Evolutionary conservation across 1,284 basidiomycete species (phyloP), one percentile per base, ranked within the genome.

Genomic region (Moniliophthora roreri): DNA sequence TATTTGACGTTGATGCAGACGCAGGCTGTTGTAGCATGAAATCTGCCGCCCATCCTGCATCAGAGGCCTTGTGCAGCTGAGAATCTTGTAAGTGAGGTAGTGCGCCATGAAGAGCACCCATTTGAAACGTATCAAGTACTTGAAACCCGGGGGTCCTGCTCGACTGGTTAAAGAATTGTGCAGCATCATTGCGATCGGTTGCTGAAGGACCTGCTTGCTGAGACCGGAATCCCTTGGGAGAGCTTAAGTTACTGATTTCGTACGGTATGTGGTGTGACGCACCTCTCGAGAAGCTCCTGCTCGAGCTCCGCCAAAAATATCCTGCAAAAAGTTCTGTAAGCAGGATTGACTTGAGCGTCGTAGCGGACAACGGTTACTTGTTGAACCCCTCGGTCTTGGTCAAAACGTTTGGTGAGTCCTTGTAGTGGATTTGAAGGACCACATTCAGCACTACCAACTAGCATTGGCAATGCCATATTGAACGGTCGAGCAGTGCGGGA

Each of bases 351-450:
- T 10, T 15, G 16, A 18, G 6, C 34, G 38, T 38, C 18, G 21
- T 18, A 20, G 48, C 16, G 34, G 41, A 48, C 34, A 39, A 21
- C 34, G 41, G 59, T 16, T 53, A 91, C 91, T 75, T 91, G 89
- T 67, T 91, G 88, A 8, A 82, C 66, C 16, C 89, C 90, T 62
- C 89, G 77, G 66, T 93, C 91, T 50, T 81, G 78, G 59, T 90
- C 87, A 60, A 92, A 86, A 48, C 80, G 76, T 65, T 93, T 93
- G 0, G 87, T 77, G 6, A 94, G 79, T 20, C 79, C 81, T 62
- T 91, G 88, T n/a, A 94, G 68, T 10, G 90, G 82, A 65, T 93
- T 93, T 1, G 81, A 79, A 5, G 91, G 91, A 1, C 91, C 91
- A 59, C 91, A 94, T 45, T 92, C 89, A 1, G 87, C 78, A 39